Base-by-base conservation (phyloP, 768 basidiomycete genomes). In the Roridomyces roridus region DNA sequence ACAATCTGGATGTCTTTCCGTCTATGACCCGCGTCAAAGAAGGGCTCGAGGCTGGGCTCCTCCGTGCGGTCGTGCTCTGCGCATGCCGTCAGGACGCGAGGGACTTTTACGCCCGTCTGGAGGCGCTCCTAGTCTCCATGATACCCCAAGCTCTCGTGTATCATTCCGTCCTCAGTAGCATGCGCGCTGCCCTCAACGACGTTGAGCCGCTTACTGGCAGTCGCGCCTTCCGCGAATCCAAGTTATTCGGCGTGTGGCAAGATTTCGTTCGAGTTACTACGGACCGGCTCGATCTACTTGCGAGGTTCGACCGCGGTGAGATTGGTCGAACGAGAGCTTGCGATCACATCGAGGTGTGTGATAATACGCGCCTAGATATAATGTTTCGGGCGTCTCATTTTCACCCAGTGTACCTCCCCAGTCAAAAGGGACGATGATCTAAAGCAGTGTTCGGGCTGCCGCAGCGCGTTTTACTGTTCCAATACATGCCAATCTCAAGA, bases 401-500 rank as follows among this genome's bases (percentile, higher is more conserved):
- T n/a, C n/a, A n/a, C n/a, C n/a, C n/a, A n/a, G n/a, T n/a, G n/a
- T n/a, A n/a, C n/a, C n/a, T n/a, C n/a, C n/a, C n/a, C n/a, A n/a
- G n/a, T n/a, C n/a, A n/a, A n/a, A 7, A 41, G 35, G 24, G 40
- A 55, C n/a, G 39, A 41, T 18, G 40, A 4, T 0, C 40, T 55
- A 55, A 28, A 21, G 53, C 53, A 10, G n/a, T n/a, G n/a, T n/a
- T n/a, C n/a, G 46, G n/a, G n/a, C n/a, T n/a, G n/a, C n/a, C n/a
- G n/a, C n/a, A n/a, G n/a, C n/a, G n/a, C n/a, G n/a, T n/a, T 55
- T 18, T 55, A 55, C 53, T 55, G 53, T 39, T 55, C 53, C 5
- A 28, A 35, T 11, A 24, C 29, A 14, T 55, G 53, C 18, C 53
- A 55, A 24, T 15, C 46, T 9, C 46, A 37, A n/a, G 53, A 55